phyloP scores from a whole-genome alignment of 257 asterid genomes.

The Jacaranda copaia region DNA sequence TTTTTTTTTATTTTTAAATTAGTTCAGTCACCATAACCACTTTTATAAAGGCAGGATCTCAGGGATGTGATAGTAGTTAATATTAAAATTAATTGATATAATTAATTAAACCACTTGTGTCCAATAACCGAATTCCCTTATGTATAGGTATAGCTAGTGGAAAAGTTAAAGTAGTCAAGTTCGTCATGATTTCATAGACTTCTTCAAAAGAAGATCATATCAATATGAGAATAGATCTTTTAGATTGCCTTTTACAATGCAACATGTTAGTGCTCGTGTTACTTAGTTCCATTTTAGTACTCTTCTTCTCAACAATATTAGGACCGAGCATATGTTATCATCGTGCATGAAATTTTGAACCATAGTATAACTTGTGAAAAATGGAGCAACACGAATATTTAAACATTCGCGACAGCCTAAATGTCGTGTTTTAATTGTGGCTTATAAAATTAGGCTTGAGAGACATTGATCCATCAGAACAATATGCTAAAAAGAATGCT shows the following conservation, averaged over 20 bases:
- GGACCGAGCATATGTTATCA: neutral
- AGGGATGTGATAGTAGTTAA: slow-evolving; percentile 42
- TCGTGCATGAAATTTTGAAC: too few relatives aligned
- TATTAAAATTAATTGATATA: neutral
- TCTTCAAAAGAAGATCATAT: neutral
- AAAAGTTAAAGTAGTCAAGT: slow-evolving; percentile 3
- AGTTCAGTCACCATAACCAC: slow-evolving; percentile 18
- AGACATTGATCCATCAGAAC: too few relatives aligned
- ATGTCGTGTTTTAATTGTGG: too few relatives aligned
- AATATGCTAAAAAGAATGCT: too few relatives aligned
- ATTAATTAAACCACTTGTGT: slow-evolving; percentile 14
- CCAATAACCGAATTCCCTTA: neutral
- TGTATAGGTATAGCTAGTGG: neutral
- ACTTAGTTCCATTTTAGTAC: neutral
- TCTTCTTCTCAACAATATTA: neutral
- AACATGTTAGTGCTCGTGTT: neutral
- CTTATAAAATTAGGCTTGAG: too few relatives aligned
- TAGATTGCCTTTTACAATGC: slow-evolving; percentile 17
- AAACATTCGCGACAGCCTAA: too few relatives aligned
- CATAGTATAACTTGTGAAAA: too few relatives aligned
- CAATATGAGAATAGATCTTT: slow-evolving; percentile 22
- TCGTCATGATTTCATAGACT: slow-evolving; percentile 29
- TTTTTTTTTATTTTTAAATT: slow-evolving; percentile 3
- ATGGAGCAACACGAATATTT: too few relatives aligned
- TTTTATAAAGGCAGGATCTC: slow-evolving; percentile 42